Evolutionary conservation across 129 eudicot genomes (phyloP).

Genomic region (Gnaphalium uliginosum): DNA sequence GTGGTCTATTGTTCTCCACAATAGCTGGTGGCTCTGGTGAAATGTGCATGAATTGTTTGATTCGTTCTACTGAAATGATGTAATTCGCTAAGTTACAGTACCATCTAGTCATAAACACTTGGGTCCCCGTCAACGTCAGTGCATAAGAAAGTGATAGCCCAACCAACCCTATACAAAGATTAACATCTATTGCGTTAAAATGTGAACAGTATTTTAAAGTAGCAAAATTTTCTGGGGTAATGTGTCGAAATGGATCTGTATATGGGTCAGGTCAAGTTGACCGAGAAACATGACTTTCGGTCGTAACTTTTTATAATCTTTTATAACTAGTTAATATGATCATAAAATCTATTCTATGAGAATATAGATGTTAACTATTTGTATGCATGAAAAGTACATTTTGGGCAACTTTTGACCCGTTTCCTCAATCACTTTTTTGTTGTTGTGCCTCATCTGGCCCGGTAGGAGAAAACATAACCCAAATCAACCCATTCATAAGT

Average conservation of each 20-base stretch:
- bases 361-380: not conserved
- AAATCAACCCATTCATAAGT: not conserved
- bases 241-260: not conserved
- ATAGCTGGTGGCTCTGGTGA: conserved; percentile 75
- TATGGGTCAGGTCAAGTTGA: not conserved
- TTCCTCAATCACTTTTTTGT: not conserved
- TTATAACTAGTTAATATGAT: not conserved
- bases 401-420: not conserved
- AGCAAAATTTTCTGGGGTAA: not conserved
- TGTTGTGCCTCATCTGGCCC: not conserved
- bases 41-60: conserved; percentile 81
- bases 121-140: conserved; percentile 53
- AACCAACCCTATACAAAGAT: conserved; percentile 55
- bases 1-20: conserved; percentile 58
- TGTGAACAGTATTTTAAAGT: not conserved
- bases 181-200: not conserved
- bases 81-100: conserved; percentile 69
- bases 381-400: not conserved
- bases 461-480: not conserved
- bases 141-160: conserved; percentile 92
- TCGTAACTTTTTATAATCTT: not conserved
- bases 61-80: conserved; percentile 66
- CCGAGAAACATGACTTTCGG: not conserved
- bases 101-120: conserved; percentile 74
- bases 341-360: too few species aligned